Base-by-base conservation (phyloP, 2,329 filamentous ascomycete genomes). In the Ophiosphaerella herpotricha region DNA sequence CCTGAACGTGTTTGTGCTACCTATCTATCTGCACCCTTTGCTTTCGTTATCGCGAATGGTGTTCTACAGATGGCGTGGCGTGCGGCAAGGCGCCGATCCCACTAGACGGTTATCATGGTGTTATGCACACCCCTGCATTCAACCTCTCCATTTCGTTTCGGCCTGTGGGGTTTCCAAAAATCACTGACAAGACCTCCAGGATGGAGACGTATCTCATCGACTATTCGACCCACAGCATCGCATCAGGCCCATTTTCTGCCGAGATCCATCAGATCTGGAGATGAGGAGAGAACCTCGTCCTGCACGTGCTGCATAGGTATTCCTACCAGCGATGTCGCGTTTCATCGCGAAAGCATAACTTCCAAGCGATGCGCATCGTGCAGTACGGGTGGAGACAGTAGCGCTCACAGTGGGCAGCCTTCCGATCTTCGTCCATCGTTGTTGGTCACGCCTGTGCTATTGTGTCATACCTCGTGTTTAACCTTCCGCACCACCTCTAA, bases 81-180 rank as follows among this genome's bases (percentile, higher is more conserved):
- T 41, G 37, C 46, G 54, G 48, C 38, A 13, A 23, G n/a, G 34
- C 31, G 48, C 46, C 52, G 55, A 58, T 55, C 55, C 46, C 40
- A 52, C 46, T 43, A 26, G 40, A 24, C 39, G 8, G 38, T 38
- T 21, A 52, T 46, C 39, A 7, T 29, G 9, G 7, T 29, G 11
- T 7, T 29, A 41, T 16, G n/a, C 48, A 48, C 40, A 46, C 49
- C 52, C 52, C 55, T 57, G 52, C 52, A 55, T 55, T 40, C 45
- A 43, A 40, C 48, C 35, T 16, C 39, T 21, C 29, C 38, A 41
- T 29, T 36, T 39, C 45, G 51, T 21, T 21, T 21, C 18, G 18
- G 18, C 18, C 18, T 5, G 18, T 21, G 18, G 18, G 18, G 18
- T 21, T 21, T 21, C 18, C 18, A 21, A 21, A 21, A 21, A 21